Base-by-base conservation (phyloP, 2,329 filamentous ascomycete species). In the Tolypocladium tundrense region DNA sequence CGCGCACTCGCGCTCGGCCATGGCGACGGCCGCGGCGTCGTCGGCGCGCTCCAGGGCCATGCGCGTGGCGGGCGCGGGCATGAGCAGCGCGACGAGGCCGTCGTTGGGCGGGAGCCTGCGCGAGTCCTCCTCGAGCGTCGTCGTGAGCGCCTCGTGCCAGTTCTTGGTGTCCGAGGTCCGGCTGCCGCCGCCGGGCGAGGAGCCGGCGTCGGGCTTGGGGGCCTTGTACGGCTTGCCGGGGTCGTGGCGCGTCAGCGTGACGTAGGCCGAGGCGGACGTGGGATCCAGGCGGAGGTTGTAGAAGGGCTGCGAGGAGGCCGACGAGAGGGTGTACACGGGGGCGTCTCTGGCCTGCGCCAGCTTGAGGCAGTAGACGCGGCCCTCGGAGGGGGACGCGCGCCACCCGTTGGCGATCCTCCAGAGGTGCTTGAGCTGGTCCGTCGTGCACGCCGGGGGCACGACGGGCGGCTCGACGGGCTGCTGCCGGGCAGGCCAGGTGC, bases 361-460 rank as follows among this genome's bases (percentile, higher is more conserved):
- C 62, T 78, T 79, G 66, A 87, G 72, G 67, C 82, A 85, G 70
- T 80, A 87, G 31, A 79, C 77, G 27, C 80, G 75, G 6, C 82
- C 83, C 66, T 87, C 83, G 3, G 78, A 77, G 1, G 76, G 69
- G 0, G 84, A 80, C 2, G 85, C 86, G 65, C 82, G 79, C 84
- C 84, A 88, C 14, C 87, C 87, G 67, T 88, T 89, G 60, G 83
- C 77, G 0, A 85, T 84, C 64, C 87, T 83, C 87, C 87, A 90
- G 10, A 88, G 77, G 55, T 79, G 78, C 62, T 82, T 82, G 41
- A 89, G 78, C 61, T 88, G 80, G 51, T 86, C 82, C 1, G 79
- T 84, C 0, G 81, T 79, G 66, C 77, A 82, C 5, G 81, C 75
- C 1, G 75, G 72, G 13, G 81, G 79, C 21, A 78, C 73, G 1